A percentile compares a stretch with the other conserved stretches of the same genome.
Evolutionary conservation across 1,284 basidiomycete genomes (phyloP).

Genomic region (Exobasidium cylindrosporum): DNA sequence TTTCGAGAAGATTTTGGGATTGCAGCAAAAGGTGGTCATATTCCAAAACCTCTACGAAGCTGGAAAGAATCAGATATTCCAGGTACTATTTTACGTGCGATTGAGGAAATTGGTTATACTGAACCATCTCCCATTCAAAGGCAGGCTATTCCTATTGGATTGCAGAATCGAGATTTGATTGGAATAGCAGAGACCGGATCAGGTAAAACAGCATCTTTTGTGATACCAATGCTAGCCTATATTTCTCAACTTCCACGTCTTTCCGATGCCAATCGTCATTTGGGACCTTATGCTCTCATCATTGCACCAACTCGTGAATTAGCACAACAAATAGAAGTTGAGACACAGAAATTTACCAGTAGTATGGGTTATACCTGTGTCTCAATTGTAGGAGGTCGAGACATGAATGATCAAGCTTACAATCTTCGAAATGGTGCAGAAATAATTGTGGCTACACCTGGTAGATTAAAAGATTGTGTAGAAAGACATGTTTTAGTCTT

Average conservation of each 20-base stretch:
- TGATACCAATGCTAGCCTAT: slow-evolving; percentile 95
- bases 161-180: slow-evolving; percentile 93
- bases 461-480: slow-evolving; percentile 93
- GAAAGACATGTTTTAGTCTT: slow-evolving; percentile 92
- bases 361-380: slow-evolving; percentile 87
- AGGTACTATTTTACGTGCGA: slow-evolving; percentile 71
- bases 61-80: slow-evolving; percentile 90
- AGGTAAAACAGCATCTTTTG: slow-evolving; percentile 98
- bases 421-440: slow-evolving; percentile 92
- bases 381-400: slow-evolving; percentile 90
- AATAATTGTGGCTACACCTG: slow-evolving; percentile 96
- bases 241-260: slow-evolving; percentile 80
- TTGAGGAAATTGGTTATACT: slow-evolving; percentile 89
- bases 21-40: slow-evolving; percentile 78
- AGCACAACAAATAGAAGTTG: slow-evolving; percentile 93
- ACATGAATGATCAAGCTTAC: slow-evolving; percentile 94
- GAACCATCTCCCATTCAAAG: slow-evolving; percentile 95
- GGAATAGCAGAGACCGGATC: slow-evolving; percentile 94
- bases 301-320: slow-evolving; percentile 94
- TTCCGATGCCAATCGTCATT: slow-evolving; percentile 82
- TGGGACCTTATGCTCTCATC: slow-evolving; percentile 90
- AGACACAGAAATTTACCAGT: slow-evolving; percentile 83
- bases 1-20: slow-evolving; percentile 99
- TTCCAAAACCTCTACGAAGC: slow-evolving; percentile 84
- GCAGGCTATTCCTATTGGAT: slow-evolving; percentile 94